Evolutionary conservation across 2,329 filamentous ascomycete species (phyloP).

Genomic region (Diplodia sapinea): DNA sequence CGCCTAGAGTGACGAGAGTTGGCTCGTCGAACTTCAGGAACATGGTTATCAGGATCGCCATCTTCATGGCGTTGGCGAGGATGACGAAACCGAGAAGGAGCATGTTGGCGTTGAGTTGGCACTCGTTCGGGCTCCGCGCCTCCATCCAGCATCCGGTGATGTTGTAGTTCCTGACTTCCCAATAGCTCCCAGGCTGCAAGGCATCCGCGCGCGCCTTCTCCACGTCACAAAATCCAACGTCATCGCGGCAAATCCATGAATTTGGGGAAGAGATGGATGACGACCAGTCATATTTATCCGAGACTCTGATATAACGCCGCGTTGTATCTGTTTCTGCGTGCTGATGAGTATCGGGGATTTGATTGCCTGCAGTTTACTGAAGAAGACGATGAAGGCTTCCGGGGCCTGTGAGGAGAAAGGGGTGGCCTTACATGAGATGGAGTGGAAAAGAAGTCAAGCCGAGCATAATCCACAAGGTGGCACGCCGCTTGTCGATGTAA

Average conservation of each 20-base stretch:
- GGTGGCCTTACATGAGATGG: no score
- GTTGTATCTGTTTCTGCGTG: no score
- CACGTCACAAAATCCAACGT: neutral
- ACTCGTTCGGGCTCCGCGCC: neutral
- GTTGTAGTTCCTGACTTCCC: neutral
- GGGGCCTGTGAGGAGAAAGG: no score
- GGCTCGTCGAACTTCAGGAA: neutral
- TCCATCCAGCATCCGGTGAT: neutral
- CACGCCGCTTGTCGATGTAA: no score
- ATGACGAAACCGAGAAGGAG: neutral
- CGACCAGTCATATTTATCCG: no score
- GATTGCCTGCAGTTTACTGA: no score
- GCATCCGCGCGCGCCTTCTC: neutral
- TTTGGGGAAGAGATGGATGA: no score
- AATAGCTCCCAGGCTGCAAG: neutral
- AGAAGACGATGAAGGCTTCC: no score
- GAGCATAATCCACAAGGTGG: no score
- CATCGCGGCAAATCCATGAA: conserved; percentile 52
- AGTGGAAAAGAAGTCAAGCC: no score
- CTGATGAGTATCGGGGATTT: no score
- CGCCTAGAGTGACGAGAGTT: neutral
- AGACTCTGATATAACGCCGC: no score
- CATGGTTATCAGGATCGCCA: neutral
- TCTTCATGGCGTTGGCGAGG: neutral
- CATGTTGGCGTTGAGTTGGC: neutral